Evolutionary conservation across 208 protist species (phyloP).

Genomic region (Leishmania martiniquensis): DNA sequence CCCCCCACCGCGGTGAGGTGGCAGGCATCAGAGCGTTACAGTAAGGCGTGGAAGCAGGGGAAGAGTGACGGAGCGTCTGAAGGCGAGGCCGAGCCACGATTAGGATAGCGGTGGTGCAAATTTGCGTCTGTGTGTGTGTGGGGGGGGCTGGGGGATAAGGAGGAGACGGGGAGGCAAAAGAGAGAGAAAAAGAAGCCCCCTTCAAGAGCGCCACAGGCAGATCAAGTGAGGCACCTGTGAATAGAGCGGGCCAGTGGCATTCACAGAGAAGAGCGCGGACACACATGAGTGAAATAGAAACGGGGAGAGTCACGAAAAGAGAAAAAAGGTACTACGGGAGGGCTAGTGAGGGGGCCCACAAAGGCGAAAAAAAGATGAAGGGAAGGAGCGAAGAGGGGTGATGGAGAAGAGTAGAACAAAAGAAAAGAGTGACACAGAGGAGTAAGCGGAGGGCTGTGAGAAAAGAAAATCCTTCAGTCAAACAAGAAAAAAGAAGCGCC

Average conservation of each 20-base stretch:
- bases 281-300: not conserved
- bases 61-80: no score
- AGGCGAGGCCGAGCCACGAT: no score
- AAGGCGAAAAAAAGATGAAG: not conserved
- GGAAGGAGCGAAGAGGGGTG: not conserved
- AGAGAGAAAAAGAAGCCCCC: not conserved
- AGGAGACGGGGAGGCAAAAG: not conserved
- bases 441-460: not conserved
- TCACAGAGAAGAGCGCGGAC: not conserved
- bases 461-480: not conserved
- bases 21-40: no score
- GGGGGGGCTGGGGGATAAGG: not conserved
- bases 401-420: not conserved
- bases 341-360: no score
- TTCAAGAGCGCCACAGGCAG: no score
- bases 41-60: no score
- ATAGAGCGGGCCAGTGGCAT: not conserved
- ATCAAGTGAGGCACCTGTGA: no score
- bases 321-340: not conserved
- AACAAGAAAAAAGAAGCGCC: not conserved
- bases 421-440: not conserved
- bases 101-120: no score
- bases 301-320: not conserved
- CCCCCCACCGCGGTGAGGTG: no score
- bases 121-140: slow-evolving; percentile 9